phyloP scores from a whole-genome alignment of 148 eudicot species.

The Chenopodium album region DNA sequence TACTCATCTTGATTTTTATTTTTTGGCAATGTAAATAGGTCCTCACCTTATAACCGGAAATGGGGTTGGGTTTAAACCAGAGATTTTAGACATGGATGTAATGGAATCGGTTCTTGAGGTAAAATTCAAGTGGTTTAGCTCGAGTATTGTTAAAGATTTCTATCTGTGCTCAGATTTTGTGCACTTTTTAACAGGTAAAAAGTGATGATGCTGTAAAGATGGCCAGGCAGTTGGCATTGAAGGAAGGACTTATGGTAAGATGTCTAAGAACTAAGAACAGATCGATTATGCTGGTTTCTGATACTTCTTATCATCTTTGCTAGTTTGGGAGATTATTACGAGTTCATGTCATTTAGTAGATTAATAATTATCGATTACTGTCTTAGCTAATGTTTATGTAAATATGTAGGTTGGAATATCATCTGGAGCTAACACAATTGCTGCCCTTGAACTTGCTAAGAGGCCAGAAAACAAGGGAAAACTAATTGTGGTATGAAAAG shows the following conservation, averaged over 20 bases:
- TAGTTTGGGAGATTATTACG: background rate
- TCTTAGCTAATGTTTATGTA: background rate
- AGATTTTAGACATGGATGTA: slow-evolving; percentile 90
- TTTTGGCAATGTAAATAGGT: slow-evolving; percentile 38
- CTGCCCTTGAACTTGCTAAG: slow-evolving; percentile 82
- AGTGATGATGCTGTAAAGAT: slow-evolving; percentile 89
- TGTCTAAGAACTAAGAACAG: background rate
- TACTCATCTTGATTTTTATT: background rate
- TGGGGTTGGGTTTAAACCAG: slow-evolving; percentile 96
- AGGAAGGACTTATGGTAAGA: slow-evolving; percentile 90
- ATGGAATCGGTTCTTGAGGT: slow-evolving; percentile 96
- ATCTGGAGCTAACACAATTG: slow-evolving; percentile 95
- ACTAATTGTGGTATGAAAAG: slow-evolving; percentile 81
- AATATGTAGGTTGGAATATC: slow-evolving; percentile 83
- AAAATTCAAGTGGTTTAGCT: background rate
- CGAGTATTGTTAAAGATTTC: background rate
- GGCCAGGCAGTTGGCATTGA: slow-evolving; percentile 85
- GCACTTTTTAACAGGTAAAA: slow-evolving; percentile 48
- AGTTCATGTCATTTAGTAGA: background rate
- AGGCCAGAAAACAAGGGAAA: slow-evolving; percentile 98
- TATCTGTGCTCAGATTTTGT: background rate
- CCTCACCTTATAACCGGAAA: slow-evolving; percentile 95
- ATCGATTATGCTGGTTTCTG: background rate
- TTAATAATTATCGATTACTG: background rate
- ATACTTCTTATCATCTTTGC: background rate